phyloP scores from a whole-genome alignment of 768 basidiomycete genomes.

The Kondoa malvinella region DNA sequence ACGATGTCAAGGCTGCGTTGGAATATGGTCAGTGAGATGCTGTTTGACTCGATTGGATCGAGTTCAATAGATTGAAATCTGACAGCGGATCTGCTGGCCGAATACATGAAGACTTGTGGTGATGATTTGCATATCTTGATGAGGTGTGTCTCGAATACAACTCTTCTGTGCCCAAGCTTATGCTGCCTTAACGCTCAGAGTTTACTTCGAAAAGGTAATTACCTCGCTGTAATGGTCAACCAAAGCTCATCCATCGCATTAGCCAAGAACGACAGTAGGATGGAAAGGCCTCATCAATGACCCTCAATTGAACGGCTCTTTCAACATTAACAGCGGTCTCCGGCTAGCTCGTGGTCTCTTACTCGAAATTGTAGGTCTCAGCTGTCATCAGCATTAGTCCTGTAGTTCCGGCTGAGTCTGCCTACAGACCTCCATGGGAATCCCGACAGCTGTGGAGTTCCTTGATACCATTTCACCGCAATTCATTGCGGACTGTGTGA shows the following conservation, averaged over 20 bases:
- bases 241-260: conserved; percentile 1
- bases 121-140: conserved; percentile 87
- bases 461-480: conserved; percentile 47
- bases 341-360: conserved; percentile 71
- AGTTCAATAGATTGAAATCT: conserved; percentile 19
- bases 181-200: conserved; percentile 28
- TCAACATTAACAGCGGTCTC: conserved; percentile 92
- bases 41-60: neutral
- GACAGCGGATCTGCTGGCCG: conserved; percentile 66
- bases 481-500: conserved; percentile 84
- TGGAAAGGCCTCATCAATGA: conserved; percentile 54
- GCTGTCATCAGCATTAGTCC: neutral
- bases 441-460: conserved; percentile 95
- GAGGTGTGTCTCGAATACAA: conserved; percentile 40
- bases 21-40: conserved; percentile 28
- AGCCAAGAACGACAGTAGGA: conserved; percentile 70
- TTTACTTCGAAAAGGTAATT: conserved; percentile 78
- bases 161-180: neutral
- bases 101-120: conserved; percentile 60
- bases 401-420: neutral
- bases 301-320: conserved; percentile 73
- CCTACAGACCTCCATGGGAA: conserved; percentile 40
- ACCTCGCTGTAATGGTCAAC: neutral
- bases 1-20: conserved; percentile 49
- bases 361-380: conserved; percentile 44